These are phyloP conservation scores for Cicer pinnatifidum DNA, from an alignment of 306 rosid genomes.

Conservation along the genomic window DNA sequence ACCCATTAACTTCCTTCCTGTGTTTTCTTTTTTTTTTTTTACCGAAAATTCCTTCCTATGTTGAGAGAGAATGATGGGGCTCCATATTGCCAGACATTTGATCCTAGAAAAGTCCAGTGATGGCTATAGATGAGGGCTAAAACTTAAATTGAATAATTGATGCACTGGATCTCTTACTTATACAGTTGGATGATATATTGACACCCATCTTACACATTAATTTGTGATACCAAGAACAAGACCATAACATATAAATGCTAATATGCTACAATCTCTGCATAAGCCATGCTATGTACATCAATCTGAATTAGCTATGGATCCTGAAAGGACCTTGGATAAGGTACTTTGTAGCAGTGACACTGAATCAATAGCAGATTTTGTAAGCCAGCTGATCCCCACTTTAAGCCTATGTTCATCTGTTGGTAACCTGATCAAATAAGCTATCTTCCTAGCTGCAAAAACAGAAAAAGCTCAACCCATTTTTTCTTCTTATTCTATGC, in stretches of 20 bases:
- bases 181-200: conserved; percentile 7
- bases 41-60: neutral
- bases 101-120: conserved; percentile 1
- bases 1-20: neutral
- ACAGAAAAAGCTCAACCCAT: conserved; percentile 14
- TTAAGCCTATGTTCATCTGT: conserved; percentile 86
- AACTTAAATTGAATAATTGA: neutral
- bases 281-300: conserved; percentile 25
- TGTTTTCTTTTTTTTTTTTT: neutral
- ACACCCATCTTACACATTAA: conserved; percentile 2
- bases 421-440: conserved; percentile 90
- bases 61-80: neutral
- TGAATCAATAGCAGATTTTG: conserved; percentile 85
- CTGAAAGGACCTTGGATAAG: conserved; percentile 63
- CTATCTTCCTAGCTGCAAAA: conserved; percentile 90
- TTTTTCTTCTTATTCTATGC: neutral
- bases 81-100: conserved; percentile 2
- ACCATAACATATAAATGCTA: neutral
- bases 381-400: conserved; percentile 95
- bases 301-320: conserved; percentile 52
- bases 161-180: neutral
- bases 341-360: conserved; percentile 74
- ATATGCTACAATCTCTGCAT: neutral
- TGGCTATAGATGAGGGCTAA: neutral
- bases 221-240: neutral